Base-by-base conservation (phyloP, 306 rosid species). In the Hylodesmum podocarpum region DNA sequence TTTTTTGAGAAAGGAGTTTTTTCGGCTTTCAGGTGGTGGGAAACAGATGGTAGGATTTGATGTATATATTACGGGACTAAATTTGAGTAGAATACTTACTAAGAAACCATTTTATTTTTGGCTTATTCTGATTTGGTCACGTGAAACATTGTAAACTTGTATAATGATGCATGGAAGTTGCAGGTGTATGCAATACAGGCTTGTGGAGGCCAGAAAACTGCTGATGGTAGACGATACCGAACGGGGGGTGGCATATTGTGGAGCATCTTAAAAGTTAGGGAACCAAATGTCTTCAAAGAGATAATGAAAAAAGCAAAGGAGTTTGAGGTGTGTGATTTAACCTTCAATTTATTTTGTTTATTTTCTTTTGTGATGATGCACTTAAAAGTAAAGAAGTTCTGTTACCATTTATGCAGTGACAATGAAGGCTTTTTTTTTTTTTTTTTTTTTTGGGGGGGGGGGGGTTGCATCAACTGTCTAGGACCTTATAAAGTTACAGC, bases 231-330 rank as follows among this genome's bases (percentile, higher is more conserved):
- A 63, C 96, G 97, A 18, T 75, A 39, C 28, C 83, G 95, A 63
- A 88, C 85, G 1, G 98, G 98, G 28, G 97, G 98, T 74, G 98
- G 97, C 59, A 63, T 95, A 64, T 82, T 95, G 81, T 95, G 97
- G 98, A 81, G 55, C 76, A 91, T 91, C 79, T 83, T 94, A 33
- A 95, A 92, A 89, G 66, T 78, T 68, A 91, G 93, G 65, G 98
- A 79, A 69, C 93, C 72, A 1, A 66, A 40, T 33, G 96, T 90
- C 53, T 89, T 75, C 77, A 90, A 85, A 88, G 98, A 89, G 91
- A 95, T 95, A 40, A 90, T 95, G 97, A 87, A 81, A 69, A 91
- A 89, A 65, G 88, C 92, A 6, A 88, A 66, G 85, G 98, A 92
- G 39, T 92, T 92, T 44, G 98, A 95, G 98, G 98, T 95, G 57